phyloP scores from a whole-genome alignment of 1,139 yeast genomes.

The Taphrina wiesneri region DNA sequence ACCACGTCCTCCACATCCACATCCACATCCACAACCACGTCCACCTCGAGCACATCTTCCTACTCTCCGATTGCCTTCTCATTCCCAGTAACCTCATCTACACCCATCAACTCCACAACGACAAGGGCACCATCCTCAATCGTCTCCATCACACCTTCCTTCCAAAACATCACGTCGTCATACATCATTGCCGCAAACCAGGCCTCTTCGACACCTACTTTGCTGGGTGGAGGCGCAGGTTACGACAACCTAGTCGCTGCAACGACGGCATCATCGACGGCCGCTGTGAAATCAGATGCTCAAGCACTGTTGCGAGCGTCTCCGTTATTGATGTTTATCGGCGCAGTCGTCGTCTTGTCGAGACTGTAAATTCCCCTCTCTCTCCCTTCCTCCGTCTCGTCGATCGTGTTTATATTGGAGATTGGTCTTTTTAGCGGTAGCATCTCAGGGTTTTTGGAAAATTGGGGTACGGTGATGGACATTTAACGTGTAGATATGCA shows the following conservation, averaged over 20 bases:
- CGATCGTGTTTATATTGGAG: not conserved
- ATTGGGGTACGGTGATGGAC: not conserved
- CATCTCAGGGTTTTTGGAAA: not conserved
- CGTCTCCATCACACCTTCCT: constrained; percentile 2
- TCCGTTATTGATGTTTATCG: constrained; percentile 11
- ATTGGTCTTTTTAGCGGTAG: not conserved
- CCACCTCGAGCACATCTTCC: not conserved
- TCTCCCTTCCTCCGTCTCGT: not conserved
- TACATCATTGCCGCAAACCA: constrained; percentile 1
- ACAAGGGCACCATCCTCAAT: not conserved
- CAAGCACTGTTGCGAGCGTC: constrained; percentile 1
- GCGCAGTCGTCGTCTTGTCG: constrained; percentile 17
- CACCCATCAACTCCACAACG: not conserved
- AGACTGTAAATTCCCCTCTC: not conserved
- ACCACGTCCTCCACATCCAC: not conserved
- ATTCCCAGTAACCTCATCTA: not conserved
- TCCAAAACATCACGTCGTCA: constrained; percentile 8
- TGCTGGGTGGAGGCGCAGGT: constrained; percentile 26
- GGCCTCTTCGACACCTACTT: constrained; percentile 9
- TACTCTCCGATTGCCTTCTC: not conserved
- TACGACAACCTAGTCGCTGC: constrained; percentile 22
- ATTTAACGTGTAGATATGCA: too few species aligned
- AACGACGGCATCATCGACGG: constrained; percentile 2
- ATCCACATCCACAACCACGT: not conserved
- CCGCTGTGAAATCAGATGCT: constrained; percentile 10